These are phyloP conservation scores for Xylariaceae sp. DNA, from an alignment of 2,329 filamentous ascomycete species.

Conservation along the genomic window DNA sequence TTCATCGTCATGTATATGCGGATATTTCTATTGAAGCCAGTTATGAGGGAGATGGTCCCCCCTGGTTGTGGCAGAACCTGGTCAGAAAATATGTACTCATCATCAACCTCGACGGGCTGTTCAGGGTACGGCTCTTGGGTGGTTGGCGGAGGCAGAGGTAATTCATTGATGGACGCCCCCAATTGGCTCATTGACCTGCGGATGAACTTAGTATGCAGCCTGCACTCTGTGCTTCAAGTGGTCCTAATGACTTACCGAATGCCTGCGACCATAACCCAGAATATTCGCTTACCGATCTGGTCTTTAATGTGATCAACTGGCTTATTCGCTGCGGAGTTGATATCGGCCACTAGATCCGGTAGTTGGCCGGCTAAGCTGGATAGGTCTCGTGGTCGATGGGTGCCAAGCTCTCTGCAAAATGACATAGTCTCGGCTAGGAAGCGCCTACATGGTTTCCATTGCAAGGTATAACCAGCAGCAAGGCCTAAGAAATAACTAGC, in stretches of 20 bases:
- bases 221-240: background rate
- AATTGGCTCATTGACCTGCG: conserved; percentile 77
- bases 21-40: conserved; percentile 82
- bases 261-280: conserved; percentile 82
- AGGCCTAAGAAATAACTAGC: conserved; percentile 80
- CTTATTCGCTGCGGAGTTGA: conserved; percentile 49
- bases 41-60: conserved; percentile 71
- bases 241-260: conserved; percentile 60
- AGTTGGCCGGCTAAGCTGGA: conserved; percentile 20
- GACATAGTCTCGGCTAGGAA: conserved; percentile 77
- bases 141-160: conserved; percentile 79
- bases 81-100: conserved; percentile 76
- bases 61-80: conserved; percentile 74
- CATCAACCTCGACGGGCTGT: conserved; percentile 81
- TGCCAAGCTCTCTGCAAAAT: conserved; percentile 71
- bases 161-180: conserved; percentile 72
- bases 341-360: conserved; percentile 45
- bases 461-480: conserved; percentile 70
- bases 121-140: conserved; percentile 78
- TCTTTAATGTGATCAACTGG: conserved; percentile 73
- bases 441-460: conserved; percentile 70
- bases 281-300: conserved; percentile 78
- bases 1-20: conserved; percentile 84
- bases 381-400: conserved; percentile 61
- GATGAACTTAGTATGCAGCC: conserved; percentile 22